Evolutionary conservation across 2,329 filamentous ascomycete species (phyloP).

Genomic region (Ophiostoma perfectum): DNA sequence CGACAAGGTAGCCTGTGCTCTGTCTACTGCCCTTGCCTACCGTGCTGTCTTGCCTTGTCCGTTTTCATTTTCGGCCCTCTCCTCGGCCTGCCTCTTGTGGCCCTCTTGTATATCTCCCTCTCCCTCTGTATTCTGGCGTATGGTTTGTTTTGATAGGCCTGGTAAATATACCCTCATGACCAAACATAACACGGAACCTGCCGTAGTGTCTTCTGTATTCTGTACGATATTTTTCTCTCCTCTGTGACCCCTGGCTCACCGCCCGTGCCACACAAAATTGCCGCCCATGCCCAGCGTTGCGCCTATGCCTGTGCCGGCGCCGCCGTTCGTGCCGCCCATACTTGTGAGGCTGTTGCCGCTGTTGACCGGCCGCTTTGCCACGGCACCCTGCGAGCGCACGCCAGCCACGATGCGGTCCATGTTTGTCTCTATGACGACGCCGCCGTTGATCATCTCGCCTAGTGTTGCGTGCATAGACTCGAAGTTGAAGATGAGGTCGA

Average conservation of each 20-base stretch:
- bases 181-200: not conserved
- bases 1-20: not conserved
- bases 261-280: constrained; percentile 51
- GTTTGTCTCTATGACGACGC: constrained; percentile 89
- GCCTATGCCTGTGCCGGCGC: constrained; percentile 37
- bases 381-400: constrained; percentile 69
- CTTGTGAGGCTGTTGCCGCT: constrained; percentile 47
- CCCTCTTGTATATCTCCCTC: not conserved
- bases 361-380: constrained; percentile 74
- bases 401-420: constrained; percentile 82
- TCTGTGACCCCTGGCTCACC: constrained; percentile 27
- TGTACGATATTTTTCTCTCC: not conserved
- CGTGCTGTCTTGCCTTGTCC: too few species aligned
- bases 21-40: not conserved
- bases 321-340: constrained; percentile 28
- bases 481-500: constrained; percentile 98
- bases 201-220: not conserved
- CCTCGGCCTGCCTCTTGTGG: not conserved
- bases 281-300: constrained; percentile 52
- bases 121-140: not conserved
- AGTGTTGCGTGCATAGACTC: constrained; percentile 90
- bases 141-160: constrained; percentile 6
- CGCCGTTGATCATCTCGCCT: constrained; percentile 91
- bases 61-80: too few species aligned
- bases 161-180: constrained; percentile 4